These are phyloP conservation scores for Termitomyces sp. DNA, from an alignment of 768 basidiomycete species.

Conservation along the genomic window DNA sequence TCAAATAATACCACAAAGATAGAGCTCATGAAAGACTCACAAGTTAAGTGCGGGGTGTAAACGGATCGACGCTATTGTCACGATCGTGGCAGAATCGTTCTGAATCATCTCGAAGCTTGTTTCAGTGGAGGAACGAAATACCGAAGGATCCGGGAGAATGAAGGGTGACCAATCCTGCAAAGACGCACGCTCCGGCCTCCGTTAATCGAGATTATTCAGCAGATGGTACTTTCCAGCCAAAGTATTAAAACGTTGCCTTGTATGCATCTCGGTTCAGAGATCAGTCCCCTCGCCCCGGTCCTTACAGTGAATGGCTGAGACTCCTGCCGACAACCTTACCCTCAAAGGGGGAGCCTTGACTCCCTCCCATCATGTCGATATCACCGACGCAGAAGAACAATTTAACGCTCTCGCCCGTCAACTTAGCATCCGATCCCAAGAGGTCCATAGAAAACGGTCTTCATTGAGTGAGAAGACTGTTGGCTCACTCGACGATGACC, in stretches of 20 bases:
- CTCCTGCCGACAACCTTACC: slow-evolving; percentile 26
- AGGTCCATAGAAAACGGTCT: slow-evolving; percentile 17
- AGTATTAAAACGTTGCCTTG: slow-evolving; percentile 7
- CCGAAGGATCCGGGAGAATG: slow-evolving; percentile 9
- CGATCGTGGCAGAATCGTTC: neutral
- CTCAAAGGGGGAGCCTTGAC: slow-evolving; percentile 21
- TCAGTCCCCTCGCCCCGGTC: neutral
- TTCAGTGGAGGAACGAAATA: neutral
- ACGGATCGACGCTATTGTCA: neutral
- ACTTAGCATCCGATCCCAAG: slow-evolving; percentile 27
- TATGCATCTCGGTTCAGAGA: neutral
- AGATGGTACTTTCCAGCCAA: neutral
- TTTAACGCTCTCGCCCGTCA: slow-evolving; percentile 55
- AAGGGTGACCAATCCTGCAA: slow-evolving; percentile 1
- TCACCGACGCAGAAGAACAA: slow-evolving; percentile 46
- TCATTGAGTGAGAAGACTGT: slow-evolving; percentile 22
- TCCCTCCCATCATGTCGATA: slow-evolving; percentile 37
- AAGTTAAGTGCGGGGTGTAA: neutral
- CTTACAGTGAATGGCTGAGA: slow-evolving; percentile 22
- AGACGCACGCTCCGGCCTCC: slow-evolving; percentile 2
- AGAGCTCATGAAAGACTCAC: neutral
- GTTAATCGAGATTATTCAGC: slow-evolving; percentile 14
- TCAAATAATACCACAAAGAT: neutral
- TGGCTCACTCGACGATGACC: slow-evolving; percentile 43
- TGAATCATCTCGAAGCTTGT: neutral